Percentiles rank a stretch among this genome's conserved stretches.
These are phyloP conservation scores for Cicer chorassanicum DNA, from an alignment of 306 rosid genomes.

Conservation along the genomic window DNA sequence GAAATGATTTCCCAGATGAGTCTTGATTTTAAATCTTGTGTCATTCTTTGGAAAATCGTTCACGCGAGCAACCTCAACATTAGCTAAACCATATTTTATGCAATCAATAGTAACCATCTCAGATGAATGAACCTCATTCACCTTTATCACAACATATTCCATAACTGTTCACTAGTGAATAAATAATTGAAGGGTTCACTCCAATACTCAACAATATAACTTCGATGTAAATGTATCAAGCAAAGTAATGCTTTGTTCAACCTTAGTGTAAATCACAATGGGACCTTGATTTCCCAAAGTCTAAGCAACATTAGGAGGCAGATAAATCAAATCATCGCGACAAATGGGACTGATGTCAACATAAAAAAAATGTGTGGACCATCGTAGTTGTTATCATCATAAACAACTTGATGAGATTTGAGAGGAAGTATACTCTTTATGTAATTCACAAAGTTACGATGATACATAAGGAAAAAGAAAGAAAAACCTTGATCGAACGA, in stretches of 20 bases:
- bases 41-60: constrained; percentile 77
- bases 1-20: constrained; percentile 74
- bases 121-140: constrained; percentile 50
- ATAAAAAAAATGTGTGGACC: constrained; percentile 67
- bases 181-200: constrained; percentile 60
- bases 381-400: constrained; percentile 56
- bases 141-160: constrained; percentile 68
- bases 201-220: constrained; percentile 78
- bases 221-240: constrained; percentile 71
- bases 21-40: constrained; percentile 61
- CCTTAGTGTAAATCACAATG: constrained; percentile 74
- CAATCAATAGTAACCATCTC: constrained; percentile 61
- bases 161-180: constrained; percentile 67
- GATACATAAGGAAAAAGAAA: no score
- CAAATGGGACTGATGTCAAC: constrained; percentile 73
- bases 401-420: no score
- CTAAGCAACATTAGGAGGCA: constrained; percentile 66
- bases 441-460: no score
- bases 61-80: constrained; percentile 74
- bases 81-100: constrained; percentile 62
- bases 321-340: constrained; percentile 72
- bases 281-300: constrained; percentile 75
- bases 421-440: no score
- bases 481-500: no score
- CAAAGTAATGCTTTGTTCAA: constrained; percentile 65